Evolutionary conservation across 768 basidiomycete genomes (phyloP), one percentile per base, ranked within the genome.

Genomic region (Lentinula sp.): DNA sequence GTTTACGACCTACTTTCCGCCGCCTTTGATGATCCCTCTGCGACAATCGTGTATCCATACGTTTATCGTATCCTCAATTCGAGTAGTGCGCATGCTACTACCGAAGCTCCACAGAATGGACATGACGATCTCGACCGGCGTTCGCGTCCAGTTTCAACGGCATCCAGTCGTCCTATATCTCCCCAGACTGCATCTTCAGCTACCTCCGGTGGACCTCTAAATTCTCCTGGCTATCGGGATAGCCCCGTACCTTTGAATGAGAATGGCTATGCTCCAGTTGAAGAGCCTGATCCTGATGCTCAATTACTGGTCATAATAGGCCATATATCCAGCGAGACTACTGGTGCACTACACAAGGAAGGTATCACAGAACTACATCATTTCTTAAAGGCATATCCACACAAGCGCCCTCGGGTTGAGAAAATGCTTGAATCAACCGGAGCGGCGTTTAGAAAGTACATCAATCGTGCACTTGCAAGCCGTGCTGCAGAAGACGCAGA

Each of bases 31-130:
- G 93, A 95, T 70, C 91, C 94, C n/a, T 95, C 94, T 5, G 93
- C 91, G n/a, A 94, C 93, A 7, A 95, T 95, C 64, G 94, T 96
- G 18, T 96, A 96, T 70, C 93, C 93, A 34, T 97, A 96, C 67
- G 93, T 97, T 46, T 94, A 93, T 71, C 85, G 93, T 37, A 94
- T 95, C 61, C 78, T 95, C 31, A 95, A 95, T 68, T 85, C 91
- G 2, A 80, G 75, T 55, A 72, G 82, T 43, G 75, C 77, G 45
- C 77, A 78, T 52, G 71, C 74, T 15, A 69, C 78, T 18, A 79
- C 81, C 28, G 73, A 70, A 18, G 67, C 72, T 37, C 56, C 64
- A 32, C 70, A 69, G 63, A 70, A 78, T 61, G 75, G 74, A 61
- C 73, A 67, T 5, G 64, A 63, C 11, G 61, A 65, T 43, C 70